Evolutionary conservation across 768 basidiomycete genomes (phyloP).

Genomic region (Psilocybe azurescens): DNA sequence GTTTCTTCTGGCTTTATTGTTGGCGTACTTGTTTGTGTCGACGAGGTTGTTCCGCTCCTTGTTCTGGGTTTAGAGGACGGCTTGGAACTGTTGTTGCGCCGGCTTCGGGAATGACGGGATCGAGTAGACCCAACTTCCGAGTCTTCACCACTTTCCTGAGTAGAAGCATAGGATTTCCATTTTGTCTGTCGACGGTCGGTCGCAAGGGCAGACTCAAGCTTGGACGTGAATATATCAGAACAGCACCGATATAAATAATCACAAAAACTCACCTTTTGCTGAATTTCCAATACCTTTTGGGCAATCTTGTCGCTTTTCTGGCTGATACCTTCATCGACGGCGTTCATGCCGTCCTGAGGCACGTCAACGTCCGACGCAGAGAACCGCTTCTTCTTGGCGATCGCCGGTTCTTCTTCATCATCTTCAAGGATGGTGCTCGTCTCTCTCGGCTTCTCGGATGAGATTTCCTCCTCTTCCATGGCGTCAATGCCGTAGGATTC

Average conservation of each 20-base stretch:
- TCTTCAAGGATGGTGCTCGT: conserved; percentile 62
- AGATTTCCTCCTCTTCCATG: conserved; percentile 24
- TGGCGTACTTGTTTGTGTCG: conserved; percentile 50
- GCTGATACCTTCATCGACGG: conserved; percentile 87
- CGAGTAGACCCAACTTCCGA: conserved; percentile 51
- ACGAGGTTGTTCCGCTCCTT: conserved; percentile 69
- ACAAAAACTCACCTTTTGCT: conserved; percentile 75
- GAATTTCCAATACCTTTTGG: conserved; percentile 86
- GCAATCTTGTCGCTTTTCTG: conserved; percentile 87
- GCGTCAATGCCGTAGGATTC: conserved; percentile 58
- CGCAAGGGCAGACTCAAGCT: conserved; percentile 81
- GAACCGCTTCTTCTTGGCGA: conserved; percentile 75
- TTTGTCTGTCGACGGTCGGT: conserved; percentile 56
- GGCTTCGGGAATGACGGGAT: conserved; percentile 44
- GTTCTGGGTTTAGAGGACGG: conserved; percentile 46
- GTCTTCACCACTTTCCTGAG: conserved; percentile 58
- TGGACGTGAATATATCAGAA: conserved; percentile 14
- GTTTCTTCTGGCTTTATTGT: conserved; percentile 31
- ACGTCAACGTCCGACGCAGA: conserved; percentile 70
- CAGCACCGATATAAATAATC: conserved; percentile 4
- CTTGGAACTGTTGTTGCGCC: conserved; percentile 30
- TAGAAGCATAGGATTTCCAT: conserved; percentile 37
- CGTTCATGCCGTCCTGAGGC: conserved; percentile 79
- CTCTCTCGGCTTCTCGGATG: conserved; percentile 46
- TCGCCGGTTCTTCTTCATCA: conserved; percentile 56